These are phyloP conservation scores for Grosmannia huntii DNA, from an alignment of 2,329 filamentous ascomycete species.

Conservation along the genomic window DNA sequence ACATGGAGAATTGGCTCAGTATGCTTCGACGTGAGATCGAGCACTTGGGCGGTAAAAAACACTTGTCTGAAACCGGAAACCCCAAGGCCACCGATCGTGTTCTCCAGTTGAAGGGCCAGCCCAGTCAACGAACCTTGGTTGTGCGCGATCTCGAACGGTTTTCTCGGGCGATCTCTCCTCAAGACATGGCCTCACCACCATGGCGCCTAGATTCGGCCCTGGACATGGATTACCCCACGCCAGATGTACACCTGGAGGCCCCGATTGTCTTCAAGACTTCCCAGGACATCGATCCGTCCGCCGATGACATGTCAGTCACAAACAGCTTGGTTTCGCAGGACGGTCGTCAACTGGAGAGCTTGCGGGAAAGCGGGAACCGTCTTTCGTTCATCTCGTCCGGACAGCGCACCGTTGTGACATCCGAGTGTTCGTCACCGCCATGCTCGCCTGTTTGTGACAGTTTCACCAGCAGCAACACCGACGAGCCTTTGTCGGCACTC, in stretches of 20 bases:
- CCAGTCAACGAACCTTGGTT: slow-evolving; percentile 34
- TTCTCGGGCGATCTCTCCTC: slow-evolving; percentile 23
- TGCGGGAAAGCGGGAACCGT: slow-evolving; percentile 43
- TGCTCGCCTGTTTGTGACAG: slow-evolving; percentile 42
- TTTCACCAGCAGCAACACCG: slow-evolving; percentile 28
- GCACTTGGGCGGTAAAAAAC: slow-evolving; percentile 52
- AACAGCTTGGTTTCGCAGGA: slow-evolving; percentile 47
- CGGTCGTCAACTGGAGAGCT: slow-evolving; percentile 41
- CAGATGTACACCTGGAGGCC: slow-evolving; percentile 17
- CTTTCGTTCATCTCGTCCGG: slow-evolving; percentile 48
- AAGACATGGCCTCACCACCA: slow-evolving; percentile 18
- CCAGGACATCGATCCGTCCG: slow-evolving; percentile 30
- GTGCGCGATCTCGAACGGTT: slow-evolving; percentile 34
- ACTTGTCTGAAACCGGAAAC: slow-evolving; percentile 45
- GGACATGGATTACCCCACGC: slow-evolving; percentile 8
- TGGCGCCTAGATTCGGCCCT: slow-evolving; percentile 18
- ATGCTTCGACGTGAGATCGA: slow-evolving; percentile 59
- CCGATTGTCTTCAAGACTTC: slow-evolving; percentile 16
- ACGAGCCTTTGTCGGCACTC: slow-evolving; percentile 13
- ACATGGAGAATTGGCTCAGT: slow-evolving; percentile 66
- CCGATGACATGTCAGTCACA: slow-evolving; percentile 43
- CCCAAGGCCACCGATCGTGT: slow-evolving; percentile 28
- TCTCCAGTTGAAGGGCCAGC: slow-evolving; percentile 23
- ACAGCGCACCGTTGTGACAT: slow-evolving; percentile 47
- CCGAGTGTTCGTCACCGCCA: slow-evolving; percentile 43